A percentile compares a stretch with the other conserved stretches of the same genome.
Evolutionary conservation across 1,284 basidiomycete genomes (phyloP).

Genomic region (Leccinum solheimii): DNA sequence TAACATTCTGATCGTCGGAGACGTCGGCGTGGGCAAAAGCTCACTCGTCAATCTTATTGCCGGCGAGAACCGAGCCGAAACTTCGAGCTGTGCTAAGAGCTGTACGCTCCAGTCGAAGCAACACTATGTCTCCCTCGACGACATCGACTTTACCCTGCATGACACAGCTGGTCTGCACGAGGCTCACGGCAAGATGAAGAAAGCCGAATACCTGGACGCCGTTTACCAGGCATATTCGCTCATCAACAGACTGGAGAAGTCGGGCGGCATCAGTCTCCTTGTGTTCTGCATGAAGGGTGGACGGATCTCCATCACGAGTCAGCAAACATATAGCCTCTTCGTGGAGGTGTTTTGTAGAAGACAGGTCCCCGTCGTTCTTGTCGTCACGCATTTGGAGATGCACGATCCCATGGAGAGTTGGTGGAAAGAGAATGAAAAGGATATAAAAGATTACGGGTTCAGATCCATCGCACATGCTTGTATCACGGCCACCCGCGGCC

Average conservation of each 20-base stretch:
- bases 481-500: constrained; percentile 31
- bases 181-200: constrained; percentile 24
- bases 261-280: constrained; percentile 39
- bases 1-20: constrained; percentile 32
- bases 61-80: constrained; percentile 18
- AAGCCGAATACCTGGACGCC: constrained; percentile 30
- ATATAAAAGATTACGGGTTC: constrained; percentile 28
- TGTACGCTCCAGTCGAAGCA: constrained; percentile 28
- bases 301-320: constrained; percentile 34
- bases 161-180: constrained; percentile 45
- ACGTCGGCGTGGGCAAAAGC: constrained; percentile 35
- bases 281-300: constrained; percentile 41
- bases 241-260: constrained; percentile 32
- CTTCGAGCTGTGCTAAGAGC: constrained; percentile 23
- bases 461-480: constrained; percentile 27
- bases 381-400: constrained; percentile 40
- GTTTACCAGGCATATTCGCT: constrained; percentile 36
- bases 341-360: constrained; percentile 29
- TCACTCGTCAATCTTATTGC: constrained; percentile 36
- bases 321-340: constrained; percentile 37
- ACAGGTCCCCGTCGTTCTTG: constrained; percentile 37
- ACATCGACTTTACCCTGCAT: constrained; percentile 29
- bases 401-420: constrained; percentile 34
- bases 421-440: constrained; percentile 31
- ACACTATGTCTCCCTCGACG: constrained; percentile 16